Evolutionary conservation across 805 yeast species (phyloP).

Genomic region (Zygoascus flipseniorum): DNA sequence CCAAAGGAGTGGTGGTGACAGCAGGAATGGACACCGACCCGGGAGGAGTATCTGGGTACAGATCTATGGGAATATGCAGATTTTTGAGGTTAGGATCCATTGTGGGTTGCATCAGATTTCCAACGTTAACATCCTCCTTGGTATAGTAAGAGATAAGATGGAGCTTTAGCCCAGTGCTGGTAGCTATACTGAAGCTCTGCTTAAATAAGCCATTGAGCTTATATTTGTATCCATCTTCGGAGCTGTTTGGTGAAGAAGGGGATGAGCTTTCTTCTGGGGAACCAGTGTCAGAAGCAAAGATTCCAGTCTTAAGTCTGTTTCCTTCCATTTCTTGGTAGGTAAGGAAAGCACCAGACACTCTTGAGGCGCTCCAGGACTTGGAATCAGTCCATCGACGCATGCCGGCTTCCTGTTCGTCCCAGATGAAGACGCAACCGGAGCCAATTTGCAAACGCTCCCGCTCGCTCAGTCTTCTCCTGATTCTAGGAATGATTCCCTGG

Average conservation of each 20-base stretch:
- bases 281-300: conserved; percentile 1
- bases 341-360: conserved; percentile 56
- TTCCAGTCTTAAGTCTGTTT: conserved; percentile 4
- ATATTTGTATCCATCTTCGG: conserved; percentile 30
- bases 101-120: conserved; percentile 35
- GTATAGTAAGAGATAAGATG: conserved; percentile 53
- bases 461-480: conserved; percentile 48
- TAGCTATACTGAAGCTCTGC: conserved; percentile 52
- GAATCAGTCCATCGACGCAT: conserved; percentile 80
- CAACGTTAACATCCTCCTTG: conserved; percentile 22
- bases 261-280: neutral
- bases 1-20: conserved; percentile 11
- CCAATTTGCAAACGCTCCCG: conserved; percentile 45
- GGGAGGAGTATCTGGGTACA: conserved; percentile 28
- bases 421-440: conserved; percentile 55
- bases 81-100: conserved; percentile 33
- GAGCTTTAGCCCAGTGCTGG: conserved; percentile 42
- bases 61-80: conserved; percentile 27
- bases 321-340: conserved; percentile 48
- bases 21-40: conserved; percentile 15
- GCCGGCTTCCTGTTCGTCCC: conserved; percentile 65
- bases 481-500: conserved; percentile 44
- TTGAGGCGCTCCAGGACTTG: conserved; percentile 61
- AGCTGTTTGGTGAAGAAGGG: conserved; percentile 5
- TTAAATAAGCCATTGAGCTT: conserved; percentile 50